phyloP scores from a whole-genome alignment of 768 basidiomycete genomes.

The Tricholoma terreum region DNA sequence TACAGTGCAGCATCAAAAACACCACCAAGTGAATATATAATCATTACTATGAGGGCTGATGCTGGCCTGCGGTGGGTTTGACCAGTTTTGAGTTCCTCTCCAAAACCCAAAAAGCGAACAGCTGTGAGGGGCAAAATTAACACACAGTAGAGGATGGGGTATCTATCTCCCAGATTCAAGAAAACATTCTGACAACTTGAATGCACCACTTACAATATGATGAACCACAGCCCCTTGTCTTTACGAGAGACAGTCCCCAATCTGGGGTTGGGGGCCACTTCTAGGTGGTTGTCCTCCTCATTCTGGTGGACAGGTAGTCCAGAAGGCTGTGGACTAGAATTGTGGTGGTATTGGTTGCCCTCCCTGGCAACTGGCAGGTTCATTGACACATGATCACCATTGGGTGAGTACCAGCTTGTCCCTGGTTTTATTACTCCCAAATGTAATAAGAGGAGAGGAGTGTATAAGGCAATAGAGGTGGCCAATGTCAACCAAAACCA shows the following conservation, averaged over 20 bases:
- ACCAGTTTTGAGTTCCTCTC: too few species aligned
- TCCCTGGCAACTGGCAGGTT: not conserved
- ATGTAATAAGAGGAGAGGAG: not conserved
- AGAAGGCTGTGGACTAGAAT: too few species aligned
- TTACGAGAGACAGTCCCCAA: not conserved
- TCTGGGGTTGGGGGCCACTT: too few species aligned
- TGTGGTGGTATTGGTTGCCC: not conserved
- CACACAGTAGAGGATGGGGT: not conserved
- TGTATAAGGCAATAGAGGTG: slow-evolving; percentile 30
- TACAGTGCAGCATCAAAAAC: not conserved
- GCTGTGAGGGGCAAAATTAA: not conserved
- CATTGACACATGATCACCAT: not conserved
- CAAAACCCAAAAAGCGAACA: not conserved
- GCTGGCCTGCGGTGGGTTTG: too few species aligned
- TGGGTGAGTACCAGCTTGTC: not conserved
- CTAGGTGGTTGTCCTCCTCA: too few species aligned
- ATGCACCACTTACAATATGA: not conserved
- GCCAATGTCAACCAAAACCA: slow-evolving; percentile 44
- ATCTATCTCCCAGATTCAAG: not conserved
- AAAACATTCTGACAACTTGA: not conserved
- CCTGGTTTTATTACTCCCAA: not conserved
- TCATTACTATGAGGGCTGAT: not conserved
- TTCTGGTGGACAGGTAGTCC: too few species aligned
- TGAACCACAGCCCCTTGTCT: too few species aligned
- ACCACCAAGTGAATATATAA: not conserved